phyloP scores from a whole-genome alignment of 805 yeast species.

The Lipomyces sp. region DNA sequence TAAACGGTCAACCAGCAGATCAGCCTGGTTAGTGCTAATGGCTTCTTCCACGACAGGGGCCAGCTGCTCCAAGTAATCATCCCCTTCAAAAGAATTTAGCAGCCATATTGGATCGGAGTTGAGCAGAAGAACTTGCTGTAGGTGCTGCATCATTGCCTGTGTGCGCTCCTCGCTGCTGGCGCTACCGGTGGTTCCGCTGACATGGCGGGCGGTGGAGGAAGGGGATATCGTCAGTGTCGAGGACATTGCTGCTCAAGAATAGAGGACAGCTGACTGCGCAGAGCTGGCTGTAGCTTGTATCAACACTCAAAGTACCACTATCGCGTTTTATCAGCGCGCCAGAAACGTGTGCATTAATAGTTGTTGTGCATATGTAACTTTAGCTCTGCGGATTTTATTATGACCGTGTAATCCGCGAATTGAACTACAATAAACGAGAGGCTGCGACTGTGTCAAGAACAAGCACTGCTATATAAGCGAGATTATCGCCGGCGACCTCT shows the following conservation, averaged over 20 bases:
- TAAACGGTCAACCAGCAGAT: conserved; percentile 60
- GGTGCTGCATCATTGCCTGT: conserved; percentile 31
- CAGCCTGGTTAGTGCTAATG: conserved; percentile 57
- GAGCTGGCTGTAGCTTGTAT: not conserved
- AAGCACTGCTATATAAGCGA: not conserved
- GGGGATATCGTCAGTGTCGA: conserved; percentile 6
- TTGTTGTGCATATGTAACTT: not conserved
- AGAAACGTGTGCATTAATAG: not conserved
- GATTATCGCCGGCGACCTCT: not conserved
- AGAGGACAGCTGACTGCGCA: not conserved
- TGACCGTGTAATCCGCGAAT: not conserved
- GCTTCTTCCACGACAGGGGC: conserved; percentile 75
- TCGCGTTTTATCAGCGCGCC: not conserved
- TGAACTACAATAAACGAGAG: not conserved
- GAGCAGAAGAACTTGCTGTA: conserved; percentile 37
- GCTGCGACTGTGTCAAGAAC: not conserved
- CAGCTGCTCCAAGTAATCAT: conserved; percentile 77
- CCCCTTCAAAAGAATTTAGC: conserved; percentile 42
- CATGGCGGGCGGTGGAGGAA: conserved; percentile 6
- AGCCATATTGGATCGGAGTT: conserved; percentile 38
- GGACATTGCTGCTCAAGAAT: conserved; percentile 3
- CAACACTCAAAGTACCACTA: not conserved
- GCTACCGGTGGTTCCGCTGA: conserved; percentile 5
- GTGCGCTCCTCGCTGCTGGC: not conserved
- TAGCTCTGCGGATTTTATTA: not conserved